Evolutionary conservation across 306 rosid species (phyloP), one percentile per base, ranked within the genome.

Genomic region (Fagus crenata): DNA sequence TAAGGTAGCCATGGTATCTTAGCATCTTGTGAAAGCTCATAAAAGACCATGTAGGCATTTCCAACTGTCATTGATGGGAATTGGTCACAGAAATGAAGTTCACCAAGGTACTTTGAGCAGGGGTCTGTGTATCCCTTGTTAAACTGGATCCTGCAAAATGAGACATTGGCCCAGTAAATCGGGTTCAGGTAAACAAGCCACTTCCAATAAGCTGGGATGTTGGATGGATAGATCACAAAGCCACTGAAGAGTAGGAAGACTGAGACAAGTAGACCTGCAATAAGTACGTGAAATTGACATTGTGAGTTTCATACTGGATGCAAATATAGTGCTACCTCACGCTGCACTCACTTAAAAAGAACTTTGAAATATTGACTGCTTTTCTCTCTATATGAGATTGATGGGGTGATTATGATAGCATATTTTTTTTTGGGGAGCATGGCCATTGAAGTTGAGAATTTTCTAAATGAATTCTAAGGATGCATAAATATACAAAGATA

Each of bases 211-310:
- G 75, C 33, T 71, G 63, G 75, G 8, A 71, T 71, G 11, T 71
- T 71, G 61, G 63, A 33, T 71, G 75, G 75, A 51, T 35, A 53
- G 63, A 71, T 71, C 28, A 35, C 75, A 71, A 71, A 71, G 59
- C 75, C 75, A 71, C 63, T 71, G 49, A 71, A 53, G 75, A 71
- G 49, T 33, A 35, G 75, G 75, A 71, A 53, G 46, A 71, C 56
- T 36, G 49, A 72, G 31, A 35, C 63, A 53, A 51, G 63, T 15
- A 72, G 75, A 53, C 75, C 75, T 72, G 64, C 75, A 35, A 17
- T 4, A 43, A 53, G 60, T 53, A 56, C 31, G 6, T 2, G 8
- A 31, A 9, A 60, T 2, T 60, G 18, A 9, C 39, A 2, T 0
- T 31, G n/a, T 31, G 40, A 33, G 67, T 32, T 58, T 58, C 12